Evolutionary conservation across 805 yeast species (phyloP), one percentile per base, ranked within the genome.

Genomic region (Komagataella ulmi): DNA sequence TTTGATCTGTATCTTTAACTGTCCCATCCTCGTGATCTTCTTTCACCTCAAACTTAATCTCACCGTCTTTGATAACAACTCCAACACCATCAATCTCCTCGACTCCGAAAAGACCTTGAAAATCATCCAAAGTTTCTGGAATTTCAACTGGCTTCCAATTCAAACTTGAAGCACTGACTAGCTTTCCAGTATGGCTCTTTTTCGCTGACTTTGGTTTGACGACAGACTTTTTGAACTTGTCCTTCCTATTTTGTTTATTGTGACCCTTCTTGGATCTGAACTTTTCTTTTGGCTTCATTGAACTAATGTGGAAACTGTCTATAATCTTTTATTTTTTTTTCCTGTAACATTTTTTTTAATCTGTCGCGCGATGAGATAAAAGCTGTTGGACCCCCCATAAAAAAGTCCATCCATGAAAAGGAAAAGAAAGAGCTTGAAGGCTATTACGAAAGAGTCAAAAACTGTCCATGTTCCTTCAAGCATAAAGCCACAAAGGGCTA

Each of bases 1-100:
- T 50, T 43, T 53, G 58, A 52, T 53, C 51, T 50, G 57, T 54
- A 49, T 57, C 55, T 45, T 58, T 55, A 19, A 58, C 59, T 19
- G 57, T 61, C 18, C 60, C 55, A 17, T 65, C 59, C 45, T 71
- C 73, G 12, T 62, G 70, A 6, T 47, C 52, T 30, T 54, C 54
- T 40, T 62, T 70, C 7, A 73, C 73, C n/a, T 73, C 61, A 59
- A 83, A 85, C 51, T 77, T 76, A 0, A 84, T 81, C 50, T 72
- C 68, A 12, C 96, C 96, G 55, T 86, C 71, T 2, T 80, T 77
- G 51, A 81, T 73, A 54, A 85, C 80, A 6, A 91, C 90, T 59
- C 77, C 90, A 40, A 91, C 97, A 47, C 97, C 97, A 53, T 88
- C 97, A 50, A 93, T 75, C 63, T 91, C 98, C 64, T 91, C 99